phyloP scores from a whole-genome alignment of 2,329 filamentous ascomycete genomes.

The Diplocarpon mali region DNA sequence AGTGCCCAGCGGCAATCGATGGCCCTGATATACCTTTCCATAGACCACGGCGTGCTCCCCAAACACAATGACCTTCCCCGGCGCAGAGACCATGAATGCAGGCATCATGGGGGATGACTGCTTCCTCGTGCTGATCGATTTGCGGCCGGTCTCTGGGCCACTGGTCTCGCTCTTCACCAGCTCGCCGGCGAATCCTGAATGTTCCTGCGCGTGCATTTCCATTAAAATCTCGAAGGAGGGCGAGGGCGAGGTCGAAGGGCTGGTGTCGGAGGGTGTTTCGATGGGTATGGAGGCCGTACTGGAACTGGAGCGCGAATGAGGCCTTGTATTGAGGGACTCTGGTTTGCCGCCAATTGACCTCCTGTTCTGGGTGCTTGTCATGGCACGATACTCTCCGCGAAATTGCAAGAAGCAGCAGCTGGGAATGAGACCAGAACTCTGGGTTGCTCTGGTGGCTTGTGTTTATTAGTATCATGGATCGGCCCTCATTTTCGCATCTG shows the following conservation, averaged over 20 bases:
- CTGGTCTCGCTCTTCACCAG: constrained; percentile 16
- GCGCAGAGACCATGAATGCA: constrained; percentile 94
- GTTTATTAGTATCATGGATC: too few relatives aligned
- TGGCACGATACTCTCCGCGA: constrained; percentile 7
- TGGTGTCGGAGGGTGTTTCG: constrained; percentile 18
- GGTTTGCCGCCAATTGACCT: constrained; percentile 10
- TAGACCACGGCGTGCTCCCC: constrained; percentile 98
- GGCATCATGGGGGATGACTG: constrained; percentile 62
- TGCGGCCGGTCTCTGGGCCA: constrained; percentile 9
- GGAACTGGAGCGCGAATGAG: constrained; percentile 17
- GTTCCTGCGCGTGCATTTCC: constrained; percentile 11
- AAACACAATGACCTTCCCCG: constrained; percentile 96
- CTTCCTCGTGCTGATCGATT: constrained; percentile 44
- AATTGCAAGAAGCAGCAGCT: too few relatives aligned
- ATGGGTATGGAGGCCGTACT: constrained; percentile 16
- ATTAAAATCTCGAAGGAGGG: constrained; percentile 7
- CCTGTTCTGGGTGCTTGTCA: constrained; percentile 12
- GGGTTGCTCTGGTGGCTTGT: too few relatives aligned
- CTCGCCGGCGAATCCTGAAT: constrained; percentile 7
- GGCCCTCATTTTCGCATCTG: too few relatives aligned
- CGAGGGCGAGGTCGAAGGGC: constrained; percentile 12
- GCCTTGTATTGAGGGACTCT: constrained; percentile 10
- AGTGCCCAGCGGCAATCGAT: neutral
- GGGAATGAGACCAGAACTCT: too few relatives aligned
- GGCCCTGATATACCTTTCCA: constrained; percentile 56